phyloP scores from a whole-genome alignment of 1,284 basidiomycete genomes.

The Boletus sp. region DNA sequence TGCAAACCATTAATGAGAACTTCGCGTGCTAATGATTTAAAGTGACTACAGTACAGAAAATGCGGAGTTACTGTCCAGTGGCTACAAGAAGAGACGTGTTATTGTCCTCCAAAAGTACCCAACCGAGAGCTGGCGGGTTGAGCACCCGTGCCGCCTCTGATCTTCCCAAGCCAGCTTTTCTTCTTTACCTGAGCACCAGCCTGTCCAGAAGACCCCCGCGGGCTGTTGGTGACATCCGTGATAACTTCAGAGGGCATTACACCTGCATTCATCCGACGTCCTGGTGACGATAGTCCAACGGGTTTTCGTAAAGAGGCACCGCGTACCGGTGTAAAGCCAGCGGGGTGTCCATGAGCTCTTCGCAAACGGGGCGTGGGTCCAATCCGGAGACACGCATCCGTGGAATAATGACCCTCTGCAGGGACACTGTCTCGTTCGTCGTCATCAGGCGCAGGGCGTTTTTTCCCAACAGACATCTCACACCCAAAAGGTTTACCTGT shows the following conservation, averaged over 20 bases:
- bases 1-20: too few relatives aligned
- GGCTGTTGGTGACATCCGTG: conserved; percentile 66
- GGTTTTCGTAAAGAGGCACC: conserved; percentile 41
- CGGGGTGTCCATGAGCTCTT: conserved; percentile 51
- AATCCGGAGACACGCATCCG: conserved; percentile 49
- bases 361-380: conserved; percentile 54
- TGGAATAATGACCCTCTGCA: conserved; percentile 41
- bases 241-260: conserved; percentile 40
- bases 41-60: conserved; percentile 12
- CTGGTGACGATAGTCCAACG: conserved; percentile 42
- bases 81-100: conserved; percentile 10
- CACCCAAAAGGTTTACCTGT: conserved; percentile 36
- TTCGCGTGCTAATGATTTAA: not conserved
- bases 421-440: conserved; percentile 57
- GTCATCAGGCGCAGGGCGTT: conserved; percentile 69
- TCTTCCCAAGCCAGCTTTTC: conserved; percentile 62
- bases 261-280: conserved; percentile 34
- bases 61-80: conserved; percentile 8
- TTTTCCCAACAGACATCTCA: conserved; percentile 49
- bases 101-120: conserved; percentile 30
- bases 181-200: conserved; percentile 36
- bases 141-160: conserved; percentile 38
- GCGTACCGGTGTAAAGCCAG: conserved; percentile 70
- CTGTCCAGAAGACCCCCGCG: conserved; percentile 36
- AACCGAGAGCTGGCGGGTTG: conserved; percentile 28